Percentiles rank a stretch among this genome's conserved stretches.
These are phyloP conservation scores for Annona squamosa DNA, from an alignment of 164 flowering plant species.

Conservation along the genomic window DNA sequence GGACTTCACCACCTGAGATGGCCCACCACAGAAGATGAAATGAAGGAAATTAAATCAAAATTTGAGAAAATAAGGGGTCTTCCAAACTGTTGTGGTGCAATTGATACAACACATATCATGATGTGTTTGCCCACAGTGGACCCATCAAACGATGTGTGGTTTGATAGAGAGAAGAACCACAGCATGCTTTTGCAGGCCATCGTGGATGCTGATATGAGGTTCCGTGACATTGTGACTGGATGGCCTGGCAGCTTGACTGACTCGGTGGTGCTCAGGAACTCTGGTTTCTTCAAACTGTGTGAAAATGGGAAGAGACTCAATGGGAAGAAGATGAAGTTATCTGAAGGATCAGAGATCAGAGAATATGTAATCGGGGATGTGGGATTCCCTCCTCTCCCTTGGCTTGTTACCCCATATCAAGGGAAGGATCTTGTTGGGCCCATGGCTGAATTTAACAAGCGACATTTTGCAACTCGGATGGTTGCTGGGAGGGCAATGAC, in stretches of 20 bases:
- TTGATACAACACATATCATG: constrained; percentile 67
- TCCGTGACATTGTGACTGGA: constrained; percentile 78
- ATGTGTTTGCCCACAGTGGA: constrained; percentile 56
- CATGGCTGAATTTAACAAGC: constrained; percentile 56
- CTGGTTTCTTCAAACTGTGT: constrained; percentile 57
- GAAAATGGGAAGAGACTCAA: constrained; percentile 58
- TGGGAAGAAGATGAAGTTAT: constrained; percentile 43
- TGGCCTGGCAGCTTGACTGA: constrained; percentile 88
- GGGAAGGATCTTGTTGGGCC: constrained; percentile 46
- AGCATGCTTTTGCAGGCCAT: constrained; percentile 81
- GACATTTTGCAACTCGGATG: constrained; percentile 53
- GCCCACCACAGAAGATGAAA: constrained; percentile 59
- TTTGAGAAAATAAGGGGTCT: constrained; percentile 72
- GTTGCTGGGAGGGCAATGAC: constrained; percentile 69
- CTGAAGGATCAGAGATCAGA: constrained; percentile 49
- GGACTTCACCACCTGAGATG: constrained; percentile 70
- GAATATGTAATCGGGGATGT: constrained; percentile 78
- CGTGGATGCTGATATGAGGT: constrained; percentile 75
- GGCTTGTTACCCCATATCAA: constrained; percentile 77
- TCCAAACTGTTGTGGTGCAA: constrained; percentile 84
- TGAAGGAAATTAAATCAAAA: constrained; percentile 46
- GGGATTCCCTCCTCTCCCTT: constrained; percentile 66
- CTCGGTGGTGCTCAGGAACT: constrained; percentile 37
- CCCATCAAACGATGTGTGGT: constrained; percentile 45
- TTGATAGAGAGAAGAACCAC: constrained; percentile 55